Percentiles rank a stretch among this genome's conserved stretches.
phyloP scores from a whole-genome alignment of 768 basidiomycete genomes.

The Lentinula edodes region DNA sequence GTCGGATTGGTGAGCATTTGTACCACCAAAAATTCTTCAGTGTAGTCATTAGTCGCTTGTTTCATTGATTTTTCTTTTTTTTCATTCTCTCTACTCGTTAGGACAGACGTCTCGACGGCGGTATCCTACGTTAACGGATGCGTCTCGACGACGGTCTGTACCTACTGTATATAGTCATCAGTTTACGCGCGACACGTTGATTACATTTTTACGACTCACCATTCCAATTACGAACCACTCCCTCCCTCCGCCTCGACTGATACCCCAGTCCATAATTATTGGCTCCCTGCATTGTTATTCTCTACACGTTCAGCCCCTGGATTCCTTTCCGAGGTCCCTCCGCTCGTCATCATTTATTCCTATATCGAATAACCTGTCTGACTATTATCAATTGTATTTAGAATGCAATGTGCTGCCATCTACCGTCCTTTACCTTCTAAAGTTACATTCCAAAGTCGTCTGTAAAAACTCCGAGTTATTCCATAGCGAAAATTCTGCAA shows the following conservation, averaged over 20 bases:
- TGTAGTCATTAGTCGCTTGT: constrained; percentile 12
- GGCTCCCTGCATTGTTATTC: background rate
- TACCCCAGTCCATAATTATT: constrained; percentile 6
- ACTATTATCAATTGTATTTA: background rate
- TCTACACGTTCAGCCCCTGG: background rate
- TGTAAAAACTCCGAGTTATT: constrained; percentile 2
- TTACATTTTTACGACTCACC: constrained; percentile 11
- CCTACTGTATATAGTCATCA: constrained; percentile 2
- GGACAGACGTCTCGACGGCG: constrained; percentile 6
- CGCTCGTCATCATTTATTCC: constrained; percentile 9
- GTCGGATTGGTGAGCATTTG: constrained; percentile 4
- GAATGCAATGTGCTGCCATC: background rate
- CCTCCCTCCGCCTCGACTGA: background rate
- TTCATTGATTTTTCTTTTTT: background rate
- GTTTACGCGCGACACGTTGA: constrained; percentile 10
- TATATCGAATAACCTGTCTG: constrained; percentile 8
- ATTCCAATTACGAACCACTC: constrained; percentile 10
- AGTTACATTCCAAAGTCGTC: background rate
- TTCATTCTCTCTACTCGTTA: constrained; percentile 4
- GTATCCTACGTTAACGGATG: constrained; percentile 3
- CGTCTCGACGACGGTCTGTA: constrained; percentile 7
- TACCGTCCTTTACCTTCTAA: background rate
- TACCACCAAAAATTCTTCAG: constrained; percentile 7
- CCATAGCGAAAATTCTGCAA: background rate
- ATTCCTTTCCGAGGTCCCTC: background rate